Base-by-base conservation (phyloP, 345 rosid genomes). In the Luvunga scandens region DNA sequence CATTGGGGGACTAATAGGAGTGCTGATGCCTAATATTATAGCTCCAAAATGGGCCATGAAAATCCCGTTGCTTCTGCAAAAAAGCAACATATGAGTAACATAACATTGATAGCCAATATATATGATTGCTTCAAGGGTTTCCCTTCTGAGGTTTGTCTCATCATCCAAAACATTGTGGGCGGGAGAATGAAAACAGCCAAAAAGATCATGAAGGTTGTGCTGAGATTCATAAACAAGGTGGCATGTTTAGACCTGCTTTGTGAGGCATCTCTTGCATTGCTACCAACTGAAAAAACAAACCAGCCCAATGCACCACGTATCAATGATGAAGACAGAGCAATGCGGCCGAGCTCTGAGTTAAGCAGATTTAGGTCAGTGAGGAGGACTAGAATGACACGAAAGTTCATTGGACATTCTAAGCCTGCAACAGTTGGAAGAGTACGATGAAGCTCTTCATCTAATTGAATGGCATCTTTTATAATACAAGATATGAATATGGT, bases 321-420 rank as follows among this genome's bases (percentile, higher is more conserved):
- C 82, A 86, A 77, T n/a, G 88, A 80, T 36, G 89, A 85, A 42
- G 89, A 81, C 3, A 86, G 83, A 10, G 91, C 87, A 19, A 88
- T 80, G 62, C 86, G 85, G 63, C 88, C 91, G 6, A 86, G 78
- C 79, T 88, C 89, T 9, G 88, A 83, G 60, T 86, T 88, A 1
- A 86, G 67, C 74, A 88, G 79, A 62, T 86, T 88, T 4, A 88
- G 83, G 42, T 82, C 88, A 1, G 85, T 70, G 13, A 88, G 82
- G 5, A 84, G 67, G n/a, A 79, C 62, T 27, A 81, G 73, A n/a
- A 74, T 72, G 16, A 76, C 87, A 68, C 83, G 89, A 30, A 88
- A 88, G 24, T 78, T 83, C 79, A 83, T 66, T 14, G 79, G 70
- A 1, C 85, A 74, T 59, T 81, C 69, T 59, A 84, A 16, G 0